Percentiles rank a stretch among this genome's conserved stretches.
Evolutionary conservation across 2,329 filamentous ascomycete genomes (phyloP).

Genomic region (Diaporthe ilicicola): DNA sequence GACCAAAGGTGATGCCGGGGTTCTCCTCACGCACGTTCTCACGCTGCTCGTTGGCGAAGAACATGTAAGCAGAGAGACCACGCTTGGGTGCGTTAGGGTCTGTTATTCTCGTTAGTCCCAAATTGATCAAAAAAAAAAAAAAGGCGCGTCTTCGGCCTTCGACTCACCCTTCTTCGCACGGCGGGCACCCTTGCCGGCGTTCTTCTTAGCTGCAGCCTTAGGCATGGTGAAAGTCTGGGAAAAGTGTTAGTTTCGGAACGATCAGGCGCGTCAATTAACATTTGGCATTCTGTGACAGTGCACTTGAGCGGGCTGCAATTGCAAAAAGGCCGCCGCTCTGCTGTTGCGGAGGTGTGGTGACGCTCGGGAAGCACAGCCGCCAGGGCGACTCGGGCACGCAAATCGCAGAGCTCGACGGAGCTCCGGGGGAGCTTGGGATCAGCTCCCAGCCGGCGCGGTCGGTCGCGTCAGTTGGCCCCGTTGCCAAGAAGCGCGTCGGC

Average conservation of each 20-base stretch:
- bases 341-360: not conserved
- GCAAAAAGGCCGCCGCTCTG: not conserved
- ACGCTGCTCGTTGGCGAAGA: constrained; percentile 99
- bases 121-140: not conserved
- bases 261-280: not conserved
- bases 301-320: not conserved
- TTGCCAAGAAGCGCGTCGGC: constrained; percentile 11
- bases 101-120: constrained; percentile 46
- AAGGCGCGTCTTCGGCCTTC: not conserved
- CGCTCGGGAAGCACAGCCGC: not conserved
- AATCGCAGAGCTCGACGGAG: constrained; percentile 16
- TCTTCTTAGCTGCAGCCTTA: constrained; percentile 65
- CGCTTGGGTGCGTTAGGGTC: constrained; percentile 99
- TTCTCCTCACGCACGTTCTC: constrained; percentile 99
- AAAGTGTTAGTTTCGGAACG: constrained; percentile 40
- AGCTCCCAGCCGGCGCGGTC: constrained; percentile 17
- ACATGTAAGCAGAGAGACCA: constrained; percentile 99
- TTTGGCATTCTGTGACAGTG: not conserved
- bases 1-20: constrained; percentile 95
- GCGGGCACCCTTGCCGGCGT: constrained; percentile 62
- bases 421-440: constrained; percentile 18
- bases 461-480: constrained; percentile 9
- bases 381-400: not conserved
- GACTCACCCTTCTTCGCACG: constrained; percentile 68
- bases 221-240: constrained; percentile 59